These are phyloP conservation scores for Chytridium lagenaria DNA, from an alignment of 371 early-diverging fungal genomes.

Conservation along the genomic window DNA sequence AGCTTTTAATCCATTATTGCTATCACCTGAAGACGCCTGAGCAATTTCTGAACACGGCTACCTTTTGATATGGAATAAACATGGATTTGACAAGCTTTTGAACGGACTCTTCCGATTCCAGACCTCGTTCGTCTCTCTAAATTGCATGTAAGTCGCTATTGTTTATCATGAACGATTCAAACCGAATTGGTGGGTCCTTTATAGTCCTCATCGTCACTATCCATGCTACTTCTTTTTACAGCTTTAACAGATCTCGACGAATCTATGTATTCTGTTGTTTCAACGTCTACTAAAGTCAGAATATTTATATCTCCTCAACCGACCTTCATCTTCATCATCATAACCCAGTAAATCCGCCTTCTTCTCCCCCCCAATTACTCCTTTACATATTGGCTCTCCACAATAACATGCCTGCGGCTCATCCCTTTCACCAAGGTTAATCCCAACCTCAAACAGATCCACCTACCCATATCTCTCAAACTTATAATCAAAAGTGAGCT, in stretches of 20 bases:
- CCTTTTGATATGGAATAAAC: constrained; percentile 32
- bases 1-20: not conserved
- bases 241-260: not conserved
- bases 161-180: not conserved
- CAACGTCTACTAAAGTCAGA: not conserved
- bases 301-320: not conserved
- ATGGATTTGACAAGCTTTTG: constrained; percentile 33
- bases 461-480: constrained; percentile 63
- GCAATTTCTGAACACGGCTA: constrained; percentile 10
- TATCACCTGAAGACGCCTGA: constrained; percentile 32
- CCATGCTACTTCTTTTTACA: not conserved
- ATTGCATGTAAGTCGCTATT: constrained; percentile 2
- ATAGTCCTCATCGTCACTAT: constrained; percentile 24
- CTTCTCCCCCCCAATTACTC: constrained; percentile 80
- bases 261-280: not conserved
- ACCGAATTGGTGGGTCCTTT: not conserved
- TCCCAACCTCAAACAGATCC: not conserved
- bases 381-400: constrained; percentile 87
- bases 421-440: constrained; percentile 54
- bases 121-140: constrained; percentile 27
- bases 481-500: constrained; percentile 70
- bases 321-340: not conserved
- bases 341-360: constrained; percentile 14
- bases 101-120: constrained; percentile 35
- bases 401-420: constrained; percentile 93